Evolutionary conservation across 2,329 filamentous ascomycete genomes (phyloP).

Genomic region (Diaporthe amygdali): DNA sequence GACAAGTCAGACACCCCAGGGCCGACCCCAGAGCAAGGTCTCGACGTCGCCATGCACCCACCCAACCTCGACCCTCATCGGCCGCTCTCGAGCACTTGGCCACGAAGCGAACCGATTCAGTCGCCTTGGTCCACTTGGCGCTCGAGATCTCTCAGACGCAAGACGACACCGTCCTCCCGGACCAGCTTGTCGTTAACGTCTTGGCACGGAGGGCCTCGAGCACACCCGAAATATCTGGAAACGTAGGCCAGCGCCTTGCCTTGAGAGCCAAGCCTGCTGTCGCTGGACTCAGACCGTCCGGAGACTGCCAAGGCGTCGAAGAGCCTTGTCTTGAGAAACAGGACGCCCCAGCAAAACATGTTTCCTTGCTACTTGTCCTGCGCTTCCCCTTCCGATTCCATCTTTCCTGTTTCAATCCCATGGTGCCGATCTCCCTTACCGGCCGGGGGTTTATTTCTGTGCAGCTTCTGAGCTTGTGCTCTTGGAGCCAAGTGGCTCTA

Average conservation of each 20-base stretch:
- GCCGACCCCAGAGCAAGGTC: not conserved
- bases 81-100: conserved; percentile 13
- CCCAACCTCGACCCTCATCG: not conserved
- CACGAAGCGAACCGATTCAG: conserved; percentile 11
- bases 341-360: conserved; percentile 18
- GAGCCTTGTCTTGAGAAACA: conserved; percentile 2
- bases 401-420: conserved; percentile 17
- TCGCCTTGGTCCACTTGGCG: conserved; percentile 13
- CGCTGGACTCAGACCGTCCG: conserved; percentile 19
- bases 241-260: conserved; percentile 6
- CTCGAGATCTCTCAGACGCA: conserved; percentile 8
- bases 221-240: conserved; percentile 16
- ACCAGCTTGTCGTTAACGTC: not conserved
- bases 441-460: not conserved
- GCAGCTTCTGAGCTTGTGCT: not conserved
- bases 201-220: conserved; percentile 11
- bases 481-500: too few relatives aligned
- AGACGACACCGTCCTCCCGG: not conserved
- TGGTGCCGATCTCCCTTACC: conserved; percentile 3
- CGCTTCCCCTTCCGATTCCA: conserved; percentile 2
- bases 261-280: conserved; percentile 19
- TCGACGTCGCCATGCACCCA: not conserved
- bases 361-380: conserved; percentile 17
- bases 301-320: conserved; percentile 27
- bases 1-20: conserved; percentile 5